These are phyloP conservation scores for Plasmodium sp. DNA, from an alignment of 169 alveolate genomes.

Conservation along the genomic window DNA sequence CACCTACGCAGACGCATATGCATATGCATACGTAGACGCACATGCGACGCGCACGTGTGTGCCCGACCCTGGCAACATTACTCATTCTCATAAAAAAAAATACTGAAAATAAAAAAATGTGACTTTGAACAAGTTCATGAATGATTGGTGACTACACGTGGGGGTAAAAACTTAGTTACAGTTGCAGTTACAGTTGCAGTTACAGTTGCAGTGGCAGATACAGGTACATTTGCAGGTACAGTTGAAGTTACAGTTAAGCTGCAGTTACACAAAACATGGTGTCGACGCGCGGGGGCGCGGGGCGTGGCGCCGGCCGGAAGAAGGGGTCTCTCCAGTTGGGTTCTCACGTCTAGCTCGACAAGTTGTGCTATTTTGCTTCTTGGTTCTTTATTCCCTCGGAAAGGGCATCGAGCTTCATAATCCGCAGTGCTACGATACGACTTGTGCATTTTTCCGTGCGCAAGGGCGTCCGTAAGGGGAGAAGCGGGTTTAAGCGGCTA, in stretches of 20 bases:
- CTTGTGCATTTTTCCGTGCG: neutral
- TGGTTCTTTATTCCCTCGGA: neutral
- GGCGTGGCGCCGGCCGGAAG: neutral
- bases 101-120: slow-evolving; percentile 21
- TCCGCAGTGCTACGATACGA: neutral
- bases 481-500: too few species aligned
- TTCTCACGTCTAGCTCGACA: neutral
- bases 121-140: neutral
- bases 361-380: neutral
- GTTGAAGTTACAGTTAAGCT: too few species aligned
- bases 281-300: neutral
- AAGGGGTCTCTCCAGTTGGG: neutral
- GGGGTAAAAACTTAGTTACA: neutral
- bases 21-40: neutral
- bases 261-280: neutral
- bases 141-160: neutral
- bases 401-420: neutral
- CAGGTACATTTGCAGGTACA: too few species aligned
- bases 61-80: neutral
- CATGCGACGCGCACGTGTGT: neutral
- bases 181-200: too few species aligned
- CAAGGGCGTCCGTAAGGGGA: neutral
- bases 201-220: too few species aligned
- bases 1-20: neutral
- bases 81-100: neutral